Evolutionary conservation across 2,329 filamentous ascomycete genomes (phyloP), one percentile per base, ranked within the genome.

Genomic region (Nigrospora osmanthi): DNA sequence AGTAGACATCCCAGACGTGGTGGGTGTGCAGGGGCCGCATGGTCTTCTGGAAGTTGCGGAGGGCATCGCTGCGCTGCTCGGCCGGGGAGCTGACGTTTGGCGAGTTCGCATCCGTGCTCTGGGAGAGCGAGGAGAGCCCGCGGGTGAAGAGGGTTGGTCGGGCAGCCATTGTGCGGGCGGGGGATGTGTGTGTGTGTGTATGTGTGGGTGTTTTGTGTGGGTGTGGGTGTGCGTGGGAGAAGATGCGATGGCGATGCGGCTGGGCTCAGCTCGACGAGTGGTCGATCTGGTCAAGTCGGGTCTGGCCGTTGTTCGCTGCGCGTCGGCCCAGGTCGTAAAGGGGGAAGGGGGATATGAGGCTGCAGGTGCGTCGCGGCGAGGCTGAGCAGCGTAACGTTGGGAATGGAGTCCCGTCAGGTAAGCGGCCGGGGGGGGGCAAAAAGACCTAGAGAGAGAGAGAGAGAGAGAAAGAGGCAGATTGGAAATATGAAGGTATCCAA

Each of bases 41-140:
- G 28, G 81, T 76, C 65, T 87, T 82, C 54, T 88, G 74, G 64
- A 90, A 86, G 71, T 89, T 89, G 70, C 85, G 81, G 80, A 89
- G 89, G 46, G 85, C 85, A 65, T 85, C 81, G 64, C 87, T 85
- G 57, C 86, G 83, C 64, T 81, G 76, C 58, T 83, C 80, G 45
- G 86, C 84, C 23, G 86, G 85, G 11, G 85, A 87, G 52, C 74
- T 71, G 47, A 79, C 79, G 49, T 73, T 75, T 30, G 74, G 70
- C 36, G 78, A 81, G 59, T 78, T 79, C 40, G 76, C 67, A 50
- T 78, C 73, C 53, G 75, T 72, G 62, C 73, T 72, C 60, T 82
- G 74, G 46, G 78, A 76, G 47, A 83, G 73, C 47, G 71, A 69
- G 31, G 83, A 80, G 47, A 87, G 75, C 59, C 77, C 78, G 53